Evolutionary conservation across 495 filamentous ascomycete genomes (phyloP).

Genomic region (Rostrohypoxylon terebratum): DNA sequence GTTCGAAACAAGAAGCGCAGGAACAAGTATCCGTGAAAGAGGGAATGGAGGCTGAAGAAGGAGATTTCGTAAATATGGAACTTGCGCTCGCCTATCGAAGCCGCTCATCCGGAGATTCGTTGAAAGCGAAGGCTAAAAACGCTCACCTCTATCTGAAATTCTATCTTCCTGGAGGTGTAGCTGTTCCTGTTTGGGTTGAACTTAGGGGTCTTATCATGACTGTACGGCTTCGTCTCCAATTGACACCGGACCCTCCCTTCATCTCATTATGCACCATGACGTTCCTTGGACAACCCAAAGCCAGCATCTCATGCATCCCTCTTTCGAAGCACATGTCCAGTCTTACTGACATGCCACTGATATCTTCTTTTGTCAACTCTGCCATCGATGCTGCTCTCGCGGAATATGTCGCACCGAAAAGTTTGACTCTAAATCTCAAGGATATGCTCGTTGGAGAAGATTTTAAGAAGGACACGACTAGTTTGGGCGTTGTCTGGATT

Average conservation of each 20-base stretch:
- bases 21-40: constrained; percentile 65
- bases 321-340: constrained; percentile 73
- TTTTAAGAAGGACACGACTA: constrained; percentile 76
- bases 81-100: constrained; percentile 76
- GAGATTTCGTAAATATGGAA: constrained; percentile 78
- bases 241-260: constrained; percentile 79
- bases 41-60: constrained; percentile 79
- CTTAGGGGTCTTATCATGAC: constrained; percentile 73
- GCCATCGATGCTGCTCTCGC: constrained; percentile 76
- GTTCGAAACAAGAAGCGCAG: constrained; percentile 49
- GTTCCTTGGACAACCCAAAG: constrained; percentile 80
- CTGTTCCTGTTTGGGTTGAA: constrained; percentile 78
- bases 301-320: constrained; percentile 74
- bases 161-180: constrained; percentile 69
- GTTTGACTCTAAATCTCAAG: constrained; percentile 75
- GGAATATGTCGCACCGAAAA: constrained; percentile 80
- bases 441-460: constrained; percentile 81
- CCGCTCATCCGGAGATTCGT: constrained; percentile 63
- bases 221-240: constrained; percentile 72
- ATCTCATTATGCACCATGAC: constrained; percentile 76
- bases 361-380: constrained; percentile 78
- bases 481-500: constrained; percentile 73
- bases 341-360: constrained; percentile 76
- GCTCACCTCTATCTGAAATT: constrained; percentile 77
- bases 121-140: constrained; percentile 72